Evolutionary conservation across 164 flowering plant species (phyloP), one percentile per base, ranked within the genome.

Genomic region (Piper longum): DNA sequence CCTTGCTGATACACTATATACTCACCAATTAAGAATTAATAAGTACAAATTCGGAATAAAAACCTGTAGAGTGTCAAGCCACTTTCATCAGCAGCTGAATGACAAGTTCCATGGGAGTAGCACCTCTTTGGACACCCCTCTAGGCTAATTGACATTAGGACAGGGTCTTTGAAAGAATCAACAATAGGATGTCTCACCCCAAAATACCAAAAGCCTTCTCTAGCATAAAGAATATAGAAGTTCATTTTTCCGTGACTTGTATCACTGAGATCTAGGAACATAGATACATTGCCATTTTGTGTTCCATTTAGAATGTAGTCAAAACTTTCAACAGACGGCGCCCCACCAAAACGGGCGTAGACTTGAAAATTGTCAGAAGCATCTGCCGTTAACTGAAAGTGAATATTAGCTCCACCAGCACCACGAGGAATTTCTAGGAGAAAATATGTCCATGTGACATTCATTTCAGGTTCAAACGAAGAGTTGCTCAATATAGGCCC

Each of bases 141-240:
- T 41, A 85, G 74, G 40, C 88, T 72, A 71, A 93, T 48, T 54
- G 89, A 81, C 85, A 90, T 74, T 26, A 61, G 58, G 39, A 88
- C 79, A 65, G 68, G 72, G 57, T 43, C 72, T 58, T 65, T 48
- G n/a, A 72, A 65, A 66, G 65, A 51, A 62, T 44, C 66, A 66
- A 39, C 69, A 19, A 44, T 17, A 36, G 63, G 71, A 65, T 79
- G 75, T 77, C 84, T 82, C 68, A 93, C 41, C 54, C 92, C 98
- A 70, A 93, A 73, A 74, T 64, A 63, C 98, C 97, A 93, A 41
- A 79, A 77, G 73, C 98, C 98, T 83, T 84, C 97, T 70, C 79
- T 80, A 60, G 73, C 85, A 76, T 83, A 82, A 59, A 93, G 72
- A 52, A 93, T 77, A 72, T 85, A 83, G 69, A 93, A 86, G 64